Conservation (phyloP, 139 green algal genomes). For the Chlorella sp. region DNA sequence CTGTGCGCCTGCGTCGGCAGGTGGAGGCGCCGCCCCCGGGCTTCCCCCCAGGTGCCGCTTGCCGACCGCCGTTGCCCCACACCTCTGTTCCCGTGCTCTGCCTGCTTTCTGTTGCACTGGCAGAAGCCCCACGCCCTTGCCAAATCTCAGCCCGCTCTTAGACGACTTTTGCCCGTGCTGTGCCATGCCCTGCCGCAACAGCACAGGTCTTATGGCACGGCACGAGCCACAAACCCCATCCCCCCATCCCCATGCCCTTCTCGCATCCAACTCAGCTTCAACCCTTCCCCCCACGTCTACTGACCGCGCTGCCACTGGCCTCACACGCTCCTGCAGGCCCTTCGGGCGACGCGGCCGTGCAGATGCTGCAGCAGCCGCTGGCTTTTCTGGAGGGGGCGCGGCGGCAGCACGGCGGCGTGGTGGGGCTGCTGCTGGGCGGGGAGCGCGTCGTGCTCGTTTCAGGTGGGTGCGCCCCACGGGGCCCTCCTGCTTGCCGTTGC, state of each 20-base stretch:
- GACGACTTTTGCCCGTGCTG: no score
- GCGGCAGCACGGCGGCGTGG: conserved; percentile 60
- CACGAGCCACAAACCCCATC: no score
- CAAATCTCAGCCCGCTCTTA: no score
- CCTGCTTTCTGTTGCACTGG: not conserved
- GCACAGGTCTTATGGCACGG: no score
- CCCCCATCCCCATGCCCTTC: not conserved
- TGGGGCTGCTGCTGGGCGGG: conserved; percentile 80
- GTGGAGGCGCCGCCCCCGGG: conserved; percentile 15
- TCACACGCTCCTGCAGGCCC: conserved; percentile 55
- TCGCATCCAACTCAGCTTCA: not conserved
- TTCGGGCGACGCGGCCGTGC: conserved; percentile 65
- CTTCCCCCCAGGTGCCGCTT: conserved; percentile 22
- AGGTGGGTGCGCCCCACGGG: not conserved
- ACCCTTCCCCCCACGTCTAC: not conserved
- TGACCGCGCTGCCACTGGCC: not conserved
- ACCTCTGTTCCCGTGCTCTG: not conserved
- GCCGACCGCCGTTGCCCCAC: not conserved
- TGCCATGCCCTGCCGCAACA: no score
- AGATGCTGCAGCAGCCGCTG: conserved; percentile 73
- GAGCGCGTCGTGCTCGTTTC: conserved; percentile 82
- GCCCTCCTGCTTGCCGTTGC: not conserved
- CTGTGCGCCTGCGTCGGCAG: conserved; percentile 5
- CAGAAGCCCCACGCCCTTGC: no score
- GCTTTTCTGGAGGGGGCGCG: conserved; percentile 58